Conservation (phyloP, 805 yeast genomes). For the Saturnispora zaruensis region DNA sequence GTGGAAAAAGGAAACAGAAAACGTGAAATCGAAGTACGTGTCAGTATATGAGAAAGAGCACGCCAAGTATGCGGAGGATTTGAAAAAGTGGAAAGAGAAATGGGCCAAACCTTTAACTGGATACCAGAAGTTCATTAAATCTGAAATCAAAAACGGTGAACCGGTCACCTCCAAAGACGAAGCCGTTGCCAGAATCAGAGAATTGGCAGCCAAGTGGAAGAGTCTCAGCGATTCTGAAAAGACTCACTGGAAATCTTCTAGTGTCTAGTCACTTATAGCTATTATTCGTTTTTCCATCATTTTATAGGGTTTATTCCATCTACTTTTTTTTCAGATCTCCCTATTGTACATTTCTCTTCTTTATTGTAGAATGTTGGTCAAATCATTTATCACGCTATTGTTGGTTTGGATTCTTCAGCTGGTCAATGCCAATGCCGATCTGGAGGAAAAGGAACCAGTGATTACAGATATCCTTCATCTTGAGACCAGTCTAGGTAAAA, state of each 20-base stretch:
- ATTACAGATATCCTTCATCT: conserved; percentile 40
- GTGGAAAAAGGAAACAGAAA: conserved; percentile 19
- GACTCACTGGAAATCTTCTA: conserved; percentile 14
- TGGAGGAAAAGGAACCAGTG: conserved; percentile 34
- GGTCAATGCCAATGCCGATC: background rate
- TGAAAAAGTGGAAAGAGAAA: conserved; percentile 21
- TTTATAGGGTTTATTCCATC: background rate
- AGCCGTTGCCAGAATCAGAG: conserved; percentile 15
- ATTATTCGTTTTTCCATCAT: background rate
- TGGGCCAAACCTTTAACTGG: conserved; percentile 18
- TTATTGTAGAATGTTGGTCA: background rate
- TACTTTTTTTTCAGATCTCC: background rate
- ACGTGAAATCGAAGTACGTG: conserved; percentile 14
- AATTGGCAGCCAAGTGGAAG: conserved; percentile 19
- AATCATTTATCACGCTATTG: background rate
- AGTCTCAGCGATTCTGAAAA: conserved; percentile 19
- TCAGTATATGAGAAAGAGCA: conserved; percentile 2
- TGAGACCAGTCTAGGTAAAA: conserved; percentile 31
- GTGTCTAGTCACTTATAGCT: background rate
- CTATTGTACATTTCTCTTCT: background rate
- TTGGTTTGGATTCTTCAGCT: background rate
- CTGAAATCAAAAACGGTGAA: conserved; percentile 11
- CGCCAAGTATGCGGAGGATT: conserved; percentile 11
- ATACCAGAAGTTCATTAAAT: conserved; percentile 19
- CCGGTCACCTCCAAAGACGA: conserved; percentile 13